Evolutionary conservation across 495 filamentous ascomycete genomes (phyloP).

Genomic region (Trichoderma asperelloides): DNA sequence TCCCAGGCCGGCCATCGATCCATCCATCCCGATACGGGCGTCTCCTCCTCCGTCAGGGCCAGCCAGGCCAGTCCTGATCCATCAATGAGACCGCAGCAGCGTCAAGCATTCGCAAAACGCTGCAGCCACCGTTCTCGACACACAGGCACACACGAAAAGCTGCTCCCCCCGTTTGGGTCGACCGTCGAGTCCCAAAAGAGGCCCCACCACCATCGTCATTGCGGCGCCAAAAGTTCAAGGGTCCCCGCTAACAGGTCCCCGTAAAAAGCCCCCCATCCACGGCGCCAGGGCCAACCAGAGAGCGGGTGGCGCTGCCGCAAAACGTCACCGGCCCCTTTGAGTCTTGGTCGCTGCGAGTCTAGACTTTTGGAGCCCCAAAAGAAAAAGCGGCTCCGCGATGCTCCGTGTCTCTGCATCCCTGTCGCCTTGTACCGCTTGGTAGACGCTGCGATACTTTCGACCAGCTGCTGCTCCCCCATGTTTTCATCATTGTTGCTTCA

Average conservation of each 20-base stretch:
- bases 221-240: not conserved
- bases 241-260: not conserved
- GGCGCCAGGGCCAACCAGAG: conserved; percentile 1
- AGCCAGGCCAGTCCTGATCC: no score
- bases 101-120: no score
- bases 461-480: not conserved
- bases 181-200: not conserved
- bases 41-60: no score
- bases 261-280: not conserved
- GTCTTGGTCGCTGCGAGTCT: not conserved
- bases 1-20: no score
- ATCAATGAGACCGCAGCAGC: no score
- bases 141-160: not conserved
- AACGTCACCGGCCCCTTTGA: conserved; percentile 9
- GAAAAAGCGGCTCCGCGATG: conserved; percentile 5
- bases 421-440: not conserved
- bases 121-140: no score
- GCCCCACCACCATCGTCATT: not conserved
- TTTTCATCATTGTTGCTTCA: no score
- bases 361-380: not conserved
- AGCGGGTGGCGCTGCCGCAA: conserved; percentile 8
- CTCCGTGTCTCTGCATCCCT: not conserved
- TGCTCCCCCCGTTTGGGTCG: not conserved
- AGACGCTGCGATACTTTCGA: not conserved
- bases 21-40: no score